Base-by-base conservation (phyloP, 148 eudicot genomes). In the Chenopodium formosanum region DNA sequence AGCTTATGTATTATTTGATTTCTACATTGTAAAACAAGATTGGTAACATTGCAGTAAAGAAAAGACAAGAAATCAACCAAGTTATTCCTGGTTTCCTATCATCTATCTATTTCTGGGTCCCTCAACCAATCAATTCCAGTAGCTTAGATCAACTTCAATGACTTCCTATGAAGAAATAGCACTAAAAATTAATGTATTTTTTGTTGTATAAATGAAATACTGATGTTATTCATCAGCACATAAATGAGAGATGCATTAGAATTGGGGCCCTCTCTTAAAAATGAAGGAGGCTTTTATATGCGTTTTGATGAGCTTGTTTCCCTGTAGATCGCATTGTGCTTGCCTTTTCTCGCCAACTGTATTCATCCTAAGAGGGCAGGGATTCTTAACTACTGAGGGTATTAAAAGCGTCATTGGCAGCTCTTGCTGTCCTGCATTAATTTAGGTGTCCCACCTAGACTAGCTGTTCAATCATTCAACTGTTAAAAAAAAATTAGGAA, bases 281-380 rank as follows among this genome's bases (percentile, higher is more conserved):
- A 66, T 34, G 27, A 70, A 84, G 72, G 76, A 58, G 37, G 29
- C 34, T 32, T 27, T 27, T 23, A 37, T 64, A 40, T 19, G 67
- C 73, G 63, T 29, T 78, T 25, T 25, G 25, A 25, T 25, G 25
- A 46, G 73, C 72, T 79, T 79, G 79, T 76, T 79, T 75, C 65
- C 16, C 76, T 13, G 77, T 80, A 81, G 82, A 44, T 9, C 81
- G 80, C 73, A 67, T 79, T 77, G 78, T 71, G 76, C 75, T 78
- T 79, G 82, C 73, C 83, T 80, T 84, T 80, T 76, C 83, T 58
- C 4, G 83, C 83, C 86, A 84, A 81, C 83, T 80, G 86, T 81
- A 84, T 80, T 80, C 82, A 83, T 83, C 70, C 62, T 58, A 62
- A 70, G 62, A 56, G 85, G 85, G 75, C 70, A 74, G 75, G 63